Base-by-base conservation (phyloP, 768 basidiomycete species). In the Termitomyces sp. region DNA sequence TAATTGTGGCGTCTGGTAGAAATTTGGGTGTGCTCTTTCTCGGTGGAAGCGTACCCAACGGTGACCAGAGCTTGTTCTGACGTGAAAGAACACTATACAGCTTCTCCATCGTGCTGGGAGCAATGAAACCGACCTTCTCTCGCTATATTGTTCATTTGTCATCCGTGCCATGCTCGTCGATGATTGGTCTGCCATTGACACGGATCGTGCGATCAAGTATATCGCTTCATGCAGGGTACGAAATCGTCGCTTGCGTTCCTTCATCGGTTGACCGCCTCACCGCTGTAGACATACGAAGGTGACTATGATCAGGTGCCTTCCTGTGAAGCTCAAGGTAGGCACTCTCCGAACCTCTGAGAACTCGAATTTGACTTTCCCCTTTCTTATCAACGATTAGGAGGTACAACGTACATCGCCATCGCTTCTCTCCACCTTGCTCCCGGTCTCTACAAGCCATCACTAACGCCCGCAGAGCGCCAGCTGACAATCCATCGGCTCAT, bases 331-430 rank as follows among this genome's bases (percentile, higher is more conserved):
- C 86, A 94, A 70, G 94, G 93, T 90, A 55, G 20, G 76, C 60
- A 1, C n/a, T 34, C 24, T 5, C 3, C 12, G 20, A 52, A 41
- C n/a, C 7, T 22, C 28, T 28, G 22, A 41, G n/a, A 15, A 50
- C 34, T 41, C 26, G 28, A 22, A 29, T 33, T 48, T 13, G 34
- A 31, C 57, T 42, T 24, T 55, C 53, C 47, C 37, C 47, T 50
- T n/a, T 29, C 31, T 24, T 24, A 22, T 62, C n/a, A 6, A n/a
- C 18, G 13, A 36, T 51, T 12, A 94, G 94, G 95, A 20, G 96
- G 96, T 8, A 90, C 94, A 18, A 97, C 96, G 1, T 98, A 98
- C 71, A 95, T 91, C 63, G 89, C 91, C 0, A 68, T 97, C 28
- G 93, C 94, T 1, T 80, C 89, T 0, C 77, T 95, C 13, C 69